These are phyloP conservation scores for Trifolium dubium DNA, from an alignment of 306 rosid species.

Conservation along the genomic window DNA sequence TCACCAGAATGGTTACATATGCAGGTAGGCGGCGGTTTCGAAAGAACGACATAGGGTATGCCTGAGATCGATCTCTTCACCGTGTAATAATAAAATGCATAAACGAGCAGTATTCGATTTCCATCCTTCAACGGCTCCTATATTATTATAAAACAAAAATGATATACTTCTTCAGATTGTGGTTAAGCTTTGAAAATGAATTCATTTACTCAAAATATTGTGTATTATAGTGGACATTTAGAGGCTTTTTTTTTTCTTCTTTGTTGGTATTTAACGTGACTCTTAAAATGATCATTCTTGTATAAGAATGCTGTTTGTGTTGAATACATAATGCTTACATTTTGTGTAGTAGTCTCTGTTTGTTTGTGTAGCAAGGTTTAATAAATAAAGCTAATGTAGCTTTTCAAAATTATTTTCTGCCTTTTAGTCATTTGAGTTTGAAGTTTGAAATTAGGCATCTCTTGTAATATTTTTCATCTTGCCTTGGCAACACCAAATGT, in stretches of 20 bases:
- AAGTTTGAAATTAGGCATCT: background rate
- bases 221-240: constrained; percentile 52
- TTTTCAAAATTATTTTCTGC: background rate
- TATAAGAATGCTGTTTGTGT: constrained; percentile 56
- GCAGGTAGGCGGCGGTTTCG: constrained; percentile 91
- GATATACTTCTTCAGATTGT: constrained; percentile 54
- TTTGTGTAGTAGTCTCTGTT: constrained; percentile 61
- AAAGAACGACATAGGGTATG: constrained; percentile 64
- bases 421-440: background rate
- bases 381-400: constrained; percentile 46
- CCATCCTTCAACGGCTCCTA: constrained; percentile 40
- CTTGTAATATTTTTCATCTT: too few species aligned
- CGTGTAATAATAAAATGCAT: constrained; percentile 57
- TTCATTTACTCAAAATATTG: constrained; percentile 52
- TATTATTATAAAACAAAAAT: constrained; percentile 39
- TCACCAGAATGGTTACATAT: constrained; percentile 96
- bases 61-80: constrained; percentile 33
- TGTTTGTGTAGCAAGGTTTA: constrained; percentile 52
- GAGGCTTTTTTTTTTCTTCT: constrained; percentile 44
- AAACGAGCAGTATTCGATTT: constrained; percentile 35
- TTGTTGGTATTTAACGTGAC: constrained; percentile 51
- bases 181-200: constrained; percentile 58
- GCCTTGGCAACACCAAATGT: background rate
- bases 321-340: constrained; percentile 53
- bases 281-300: constrained; percentile 54